Evolutionary conservation across 2,329 filamentous ascomycete genomes (phyloP), one percentile per base, ranked within the genome.

Genomic region (Amauroascus niger): DNA sequence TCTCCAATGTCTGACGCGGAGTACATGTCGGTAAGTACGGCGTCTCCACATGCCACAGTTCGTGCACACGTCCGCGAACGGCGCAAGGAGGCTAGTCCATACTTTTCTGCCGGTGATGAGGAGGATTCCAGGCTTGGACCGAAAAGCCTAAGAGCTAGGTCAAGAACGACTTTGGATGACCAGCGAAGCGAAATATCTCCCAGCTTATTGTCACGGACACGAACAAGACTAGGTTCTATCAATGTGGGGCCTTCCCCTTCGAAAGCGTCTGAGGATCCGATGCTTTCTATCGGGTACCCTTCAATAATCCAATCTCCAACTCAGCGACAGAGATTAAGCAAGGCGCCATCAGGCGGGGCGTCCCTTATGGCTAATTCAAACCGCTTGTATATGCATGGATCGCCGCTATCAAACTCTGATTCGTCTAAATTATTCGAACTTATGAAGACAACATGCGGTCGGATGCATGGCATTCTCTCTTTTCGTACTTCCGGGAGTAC

Each of bases 391-490:
- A 56, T 65, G 6, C 65, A 67, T 40, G 59, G 70, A 8, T 68
- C 70, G 0, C 66, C 67, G 11, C 58, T 73, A 22, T 67, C 71
- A 1, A 71, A 70, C 58, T 67, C 70, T 28, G 74, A 76, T 61
- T 68, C 73, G 7, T 67, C 70, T 26, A 76, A 74, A 57, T 74
- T 76, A 32, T 60, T 76, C 45, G 70, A 76, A 57, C 63, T 76
- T 47, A 76, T 76, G 74, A 76, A 76, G 58, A 75, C 73, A 20
- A 76, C 74, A 2, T 75, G 73, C 62, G 74, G 74, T 48, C 67
- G 74, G 53, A 76, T 76, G 74, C 74, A 76, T 61, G 74, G 74
- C 24, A 75, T 76, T 48, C 68, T 76, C n/a, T 76, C 72, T 37
- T 76, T 76, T 61, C 68, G 74, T 47, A 70, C 67, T 9, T 64